Evolutionary conservation across 129 eudicot genomes (phyloP), one percentile per base, ranked within the genome.

Genomic region (Centaurea solstitialis): DNA sequence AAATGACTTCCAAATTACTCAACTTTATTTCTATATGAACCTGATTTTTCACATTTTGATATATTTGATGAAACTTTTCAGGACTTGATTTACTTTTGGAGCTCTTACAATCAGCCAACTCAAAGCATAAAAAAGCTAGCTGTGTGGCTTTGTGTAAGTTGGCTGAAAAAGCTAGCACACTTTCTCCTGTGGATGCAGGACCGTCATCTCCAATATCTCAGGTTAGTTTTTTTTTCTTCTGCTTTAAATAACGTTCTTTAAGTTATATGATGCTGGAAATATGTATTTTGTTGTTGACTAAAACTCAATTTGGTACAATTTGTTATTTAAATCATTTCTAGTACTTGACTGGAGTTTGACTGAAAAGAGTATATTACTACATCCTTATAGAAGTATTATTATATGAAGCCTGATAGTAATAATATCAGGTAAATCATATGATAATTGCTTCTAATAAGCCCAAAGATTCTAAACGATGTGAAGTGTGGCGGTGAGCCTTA

Each of bases 191-290:
- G 41, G 97, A 92, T 85, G 93, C 90, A 39, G 97, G 94, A 72
- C 99, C 98, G 7, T 91, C 97, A 66, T 90, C 98, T 76, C 97
- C 99, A 62, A 86, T 87, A 70, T 89, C 91, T 72, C 97, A 95
- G 93, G 99, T 87, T 70, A 4, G 68, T 33, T 40, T 62, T 15
- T 78, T 64, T 39, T 72, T 22, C 24, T 11, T 68, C 12, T 57
- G 45, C 50, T 72, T 30, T 2, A 68, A 22, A 8, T 70, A n/a
- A 24, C 9, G 45, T 24, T 64, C 43, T 21, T 39, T 41, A 13
- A 40, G 30, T 22, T 28, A 39, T 35, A 10, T 20, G 24, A 33
- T 53, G 62, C 5, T 17, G 62, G 62, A 53, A 53, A 15, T 53
- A 53, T 53, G 62, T 53, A 53, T 53, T 53, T 53, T 53, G 61